A percentile compares a stretch with the other conserved stretches of the same genome.
phyloP scores from a whole-genome alignment of 208 protist species.

The Crithidia brevicula region DNA sequence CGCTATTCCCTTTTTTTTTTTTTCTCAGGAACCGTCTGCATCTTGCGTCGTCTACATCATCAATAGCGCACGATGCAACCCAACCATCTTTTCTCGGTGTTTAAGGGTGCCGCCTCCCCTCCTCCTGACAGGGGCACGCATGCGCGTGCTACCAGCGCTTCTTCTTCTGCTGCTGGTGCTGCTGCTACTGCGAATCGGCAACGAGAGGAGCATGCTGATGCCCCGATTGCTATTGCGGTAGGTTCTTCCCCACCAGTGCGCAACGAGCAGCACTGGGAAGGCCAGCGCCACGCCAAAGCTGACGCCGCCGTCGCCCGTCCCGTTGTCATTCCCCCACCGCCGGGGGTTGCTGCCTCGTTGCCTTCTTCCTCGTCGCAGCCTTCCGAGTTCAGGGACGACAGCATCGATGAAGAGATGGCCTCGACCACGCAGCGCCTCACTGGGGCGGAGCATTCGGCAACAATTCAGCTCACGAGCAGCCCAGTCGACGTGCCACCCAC shows the following conservation, averaged over 20 bases:
- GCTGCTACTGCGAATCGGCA: not conserved
- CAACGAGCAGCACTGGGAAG: not conserved
- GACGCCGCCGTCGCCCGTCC: not conserved
- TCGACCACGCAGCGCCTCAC: conserved; percentile 5
- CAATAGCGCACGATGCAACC: too few relatives aligned
- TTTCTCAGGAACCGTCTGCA: too few relatives aligned
- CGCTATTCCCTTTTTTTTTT: too few relatives aligned
- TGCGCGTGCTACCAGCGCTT: not conserved
- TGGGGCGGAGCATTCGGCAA: not conserved
- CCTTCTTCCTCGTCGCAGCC: not conserved
- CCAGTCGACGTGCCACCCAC: conserved; percentile 19
- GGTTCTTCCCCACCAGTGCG: not conserved
- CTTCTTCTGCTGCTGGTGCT: not conserved
- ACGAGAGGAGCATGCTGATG: not conserved
- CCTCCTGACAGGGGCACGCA: not conserved
- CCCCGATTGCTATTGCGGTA: not conserved
- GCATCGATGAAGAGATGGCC: not conserved
- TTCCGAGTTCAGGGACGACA: not conserved
- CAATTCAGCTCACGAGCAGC: not conserved
- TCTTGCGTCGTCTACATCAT: too few relatives aligned
- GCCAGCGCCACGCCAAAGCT: not conserved
- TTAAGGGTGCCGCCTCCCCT: not conserved
- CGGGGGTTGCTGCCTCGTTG: not conserved
- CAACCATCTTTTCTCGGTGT: not conserved
- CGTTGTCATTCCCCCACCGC: not conserved